Base-by-base conservation (phyloP, 495 filamentous ascomycete genomes). In the Aeminium ludgeri region DNA sequence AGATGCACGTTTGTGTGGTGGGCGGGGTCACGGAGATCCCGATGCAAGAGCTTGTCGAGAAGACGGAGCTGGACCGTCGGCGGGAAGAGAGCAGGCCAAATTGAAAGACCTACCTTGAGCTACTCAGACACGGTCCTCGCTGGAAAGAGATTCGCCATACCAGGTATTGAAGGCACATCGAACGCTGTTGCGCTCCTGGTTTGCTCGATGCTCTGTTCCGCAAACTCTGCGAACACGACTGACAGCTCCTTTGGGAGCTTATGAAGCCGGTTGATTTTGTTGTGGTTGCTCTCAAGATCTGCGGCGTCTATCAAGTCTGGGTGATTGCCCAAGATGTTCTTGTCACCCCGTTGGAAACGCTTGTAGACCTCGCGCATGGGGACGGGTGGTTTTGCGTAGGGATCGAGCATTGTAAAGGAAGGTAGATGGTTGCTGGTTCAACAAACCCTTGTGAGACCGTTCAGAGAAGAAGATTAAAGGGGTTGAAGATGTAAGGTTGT, bases 1-100 rank as follows among this genome's bases (percentile, higher is more conserved):
- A 81, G 61, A 58, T 93, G 82, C 11, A 93, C 58, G 61, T 95
- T 95, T 42, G 87, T 94, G 50, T 78, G 68, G 55, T 95, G 81
- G 10, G 55, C 43, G 6, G 75, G 72, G 49, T 80, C 68, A 40
- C 78, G 78, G 11, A 95, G 70, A 57, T 92, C 81, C 29, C 79
- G 72, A 56, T 91, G 83, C 23, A 93, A 62, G 49, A 94, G 60
- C 18, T 69, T 68, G 10, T 61, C 68, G 4, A 94, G 63, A 5
- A 95, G 64, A 13, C 62, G 55, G 40, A 65, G 64, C 58, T 96
- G 87, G 16, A 79, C 65, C 3, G 62, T 55, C 11, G 69, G 65
- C 8, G 83, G 78, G 28, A 93, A 59, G 0, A 93, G 56, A 8
- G 68, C 67, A 40, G 86, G 86, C 17, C 82, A 62, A 44, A 94